These are phyloP conservation scores for Aspergillus amoenus DNA, from an alignment of 2,329 filamentous ascomycete genomes.

Conservation along the genomic window DNA sequence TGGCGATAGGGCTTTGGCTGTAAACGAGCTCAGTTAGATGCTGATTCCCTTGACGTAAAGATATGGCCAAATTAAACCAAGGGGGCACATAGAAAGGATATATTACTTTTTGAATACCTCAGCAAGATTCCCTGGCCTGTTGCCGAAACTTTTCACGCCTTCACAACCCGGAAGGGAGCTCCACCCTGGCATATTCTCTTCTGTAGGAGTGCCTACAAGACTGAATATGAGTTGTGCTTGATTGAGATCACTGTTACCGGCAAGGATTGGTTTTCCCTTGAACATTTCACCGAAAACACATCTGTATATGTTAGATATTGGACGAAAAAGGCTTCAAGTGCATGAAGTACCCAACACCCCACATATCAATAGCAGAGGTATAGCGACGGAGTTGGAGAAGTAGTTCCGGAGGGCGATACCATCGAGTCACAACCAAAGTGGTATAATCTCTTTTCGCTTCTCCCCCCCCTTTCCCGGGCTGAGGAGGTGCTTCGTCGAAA, in stretches of 20 bases:
- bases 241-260: slow-evolving; percentile 82
- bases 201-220: slow-evolving; percentile 83
- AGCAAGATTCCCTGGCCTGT: slow-evolving; percentile 64
- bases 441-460: slow-evolving; percentile 90
- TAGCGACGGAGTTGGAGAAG: slow-evolving; percentile 84
- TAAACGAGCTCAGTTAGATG: slow-evolving; percentile 17
- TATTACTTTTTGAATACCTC: slow-evolving; percentile 71
- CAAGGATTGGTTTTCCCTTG: slow-evolving; percentile 84
- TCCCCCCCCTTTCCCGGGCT: slow-evolving; percentile 74
- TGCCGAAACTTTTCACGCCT: slow-evolving; percentile 62
- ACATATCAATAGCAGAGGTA: slow-evolving; percentile 97
- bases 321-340: not conserved
- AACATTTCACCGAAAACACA: slow-evolving; percentile 99
- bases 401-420: slow-evolving; percentile 94
- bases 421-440: slow-evolving; percentile 91
- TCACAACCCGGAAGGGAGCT: slow-evolving; percentile 78
- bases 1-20: slow-evolving; percentile 67
- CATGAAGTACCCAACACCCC: slow-evolving; percentile 79
- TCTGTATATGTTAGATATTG: slow-evolving; percentile 46
- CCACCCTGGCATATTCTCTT: slow-evolving; percentile 93
- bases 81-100: not conserved
- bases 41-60: not conserved
- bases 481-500: slow-evolving; percentile 81
- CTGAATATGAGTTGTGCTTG: slow-evolving; percentile 94
- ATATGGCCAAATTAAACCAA: not conserved